Conservation (phyloP, 768 basidiomycete genomes). For the Psilocybe sp. region DNA sequence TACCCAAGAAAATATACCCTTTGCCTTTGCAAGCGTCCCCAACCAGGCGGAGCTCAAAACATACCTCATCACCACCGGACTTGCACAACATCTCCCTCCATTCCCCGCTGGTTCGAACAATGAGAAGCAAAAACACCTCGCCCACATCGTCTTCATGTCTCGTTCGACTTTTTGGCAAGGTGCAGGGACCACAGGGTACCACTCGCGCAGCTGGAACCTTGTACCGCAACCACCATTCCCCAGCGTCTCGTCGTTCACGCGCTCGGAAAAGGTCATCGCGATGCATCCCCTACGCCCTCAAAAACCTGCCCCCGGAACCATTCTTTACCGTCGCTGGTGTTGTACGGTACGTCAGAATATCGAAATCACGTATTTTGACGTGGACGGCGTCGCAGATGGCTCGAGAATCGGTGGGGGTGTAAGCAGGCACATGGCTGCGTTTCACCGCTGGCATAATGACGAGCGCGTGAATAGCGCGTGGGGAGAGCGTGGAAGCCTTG, state of each 20-base stretch:
- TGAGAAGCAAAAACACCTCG: slow-evolving; percentile 6
- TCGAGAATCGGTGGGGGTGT: slow-evolving; percentile 14
- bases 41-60: slow-evolving; percentile 28
- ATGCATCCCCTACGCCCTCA: slow-evolving; percentile 49
- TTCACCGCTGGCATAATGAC: slow-evolving; percentile 48
- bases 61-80: slow-evolving; percentile 38
- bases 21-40: slow-evolving; percentile 27
- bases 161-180: slow-evolving; percentile 49
- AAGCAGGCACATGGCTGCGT: slow-evolving; percentile 36
- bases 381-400: slow-evolving; percentile 20
- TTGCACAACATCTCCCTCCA: slow-evolving; percentile 22
- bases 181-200: slow-evolving; percentile 37
- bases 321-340: slow-evolving; percentile 40
- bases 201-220: slow-evolving; percentile 23
- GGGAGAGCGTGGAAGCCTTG: slow-evolving; percentile 42
- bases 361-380: slow-evolving; percentile 31
- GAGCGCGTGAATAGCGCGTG: slow-evolving; percentile 44
- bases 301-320: slow-evolving; percentile 37
- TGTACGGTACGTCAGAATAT: slow-evolving; percentile 28
- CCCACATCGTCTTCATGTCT: slow-evolving; percentile 34
- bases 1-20: slow-evolving; percentile 38
- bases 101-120: slow-evolving; percentile 6
- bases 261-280: slow-evolving; percentile 44
- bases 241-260: slow-evolving; percentile 37
- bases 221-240: slow-evolving; percentile 32